Percentiles rank a stretch among this genome's conserved stretches.
These are phyloP conservation scores for Adansonia madagascariensis DNA, from an alignment of 441 rosid genomes.

Conservation along the genomic window DNA sequence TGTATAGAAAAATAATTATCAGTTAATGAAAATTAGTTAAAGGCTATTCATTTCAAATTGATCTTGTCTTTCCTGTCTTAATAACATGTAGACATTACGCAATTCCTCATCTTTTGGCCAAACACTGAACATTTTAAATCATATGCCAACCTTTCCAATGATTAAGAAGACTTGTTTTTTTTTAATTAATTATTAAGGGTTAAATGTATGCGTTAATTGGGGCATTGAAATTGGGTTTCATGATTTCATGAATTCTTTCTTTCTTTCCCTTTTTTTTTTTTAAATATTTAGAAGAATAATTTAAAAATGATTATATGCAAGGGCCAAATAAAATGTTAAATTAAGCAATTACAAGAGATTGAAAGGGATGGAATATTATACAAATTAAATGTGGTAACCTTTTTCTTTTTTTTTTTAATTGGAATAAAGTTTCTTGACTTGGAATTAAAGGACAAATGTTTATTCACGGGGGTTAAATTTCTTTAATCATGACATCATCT, in stretches of 20 bases:
- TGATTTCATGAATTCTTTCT: slow-evolving; percentile 12
- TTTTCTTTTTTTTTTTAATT: too few relatives aligned
- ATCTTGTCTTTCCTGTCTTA: neutral
- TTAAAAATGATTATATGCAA: neutral
- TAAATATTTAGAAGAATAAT: neutral
- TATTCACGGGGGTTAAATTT: slow-evolving; percentile 27
- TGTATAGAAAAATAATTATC: too few relatives aligned
- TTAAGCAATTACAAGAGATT: neutral
- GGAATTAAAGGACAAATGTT: slow-evolving; percentile 30
- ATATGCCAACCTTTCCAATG: slow-evolving; percentile 2
- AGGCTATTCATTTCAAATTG: neutral
- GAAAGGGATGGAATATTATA: too few relatives aligned
- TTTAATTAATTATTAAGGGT: neutral
- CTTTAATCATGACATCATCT: slow-evolving; percentile 17
- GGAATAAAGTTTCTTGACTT: slow-evolving; percentile 23
- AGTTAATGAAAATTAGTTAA: neutral
- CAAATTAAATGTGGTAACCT: neutral
- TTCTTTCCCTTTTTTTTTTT: too few relatives aligned
- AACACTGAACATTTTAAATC: neutral
- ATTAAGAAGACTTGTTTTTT: neutral
- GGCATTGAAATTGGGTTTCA: slow-evolving; percentile 17
- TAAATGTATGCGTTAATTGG: slow-evolving; percentile 11
- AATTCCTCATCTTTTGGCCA: neutral
- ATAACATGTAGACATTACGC: neutral
- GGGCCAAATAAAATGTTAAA: neutral